Evolutionary conservation across 208 protist genomes (phyloP).

Genomic region (Phytomonas francai): DNA sequence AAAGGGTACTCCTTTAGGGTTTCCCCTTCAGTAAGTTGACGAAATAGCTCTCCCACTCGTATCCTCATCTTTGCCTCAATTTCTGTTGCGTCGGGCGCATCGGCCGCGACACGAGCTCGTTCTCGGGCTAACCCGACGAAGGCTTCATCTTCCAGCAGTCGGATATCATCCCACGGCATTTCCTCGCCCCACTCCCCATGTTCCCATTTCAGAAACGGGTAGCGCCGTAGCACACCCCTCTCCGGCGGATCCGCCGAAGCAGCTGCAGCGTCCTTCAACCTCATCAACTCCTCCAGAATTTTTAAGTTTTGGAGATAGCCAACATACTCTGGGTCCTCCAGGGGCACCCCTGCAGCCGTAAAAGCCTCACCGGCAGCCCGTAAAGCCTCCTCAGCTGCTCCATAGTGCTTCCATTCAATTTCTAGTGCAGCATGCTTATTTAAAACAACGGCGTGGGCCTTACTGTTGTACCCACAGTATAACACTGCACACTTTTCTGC

Average conservation of each 20-base stretch:
- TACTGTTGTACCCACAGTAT: slow-evolving; percentile 42
- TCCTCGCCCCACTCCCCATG: slow-evolving; percentile 8
- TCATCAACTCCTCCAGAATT: slow-evolving; percentile 16
- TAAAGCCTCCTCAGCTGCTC: slow-evolving; percentile 33
- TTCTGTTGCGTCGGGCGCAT: slow-evolving; percentile 16
- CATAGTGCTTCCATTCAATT: slow-evolving; percentile 49
- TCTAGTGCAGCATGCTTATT: slow-evolving; percentile 63
- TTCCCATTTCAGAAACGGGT: slow-evolving; percentile 44
- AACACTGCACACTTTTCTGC: slow-evolving; percentile 39
- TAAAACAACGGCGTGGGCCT: slow-evolving; percentile 46
- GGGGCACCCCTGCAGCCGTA: slow-evolving; percentile 30
- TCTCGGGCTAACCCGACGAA: slow-evolving; percentile 49
- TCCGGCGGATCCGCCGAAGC: neutral
- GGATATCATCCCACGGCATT: slow-evolving; percentile 52
- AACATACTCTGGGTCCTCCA: slow-evolving; percentile 51
- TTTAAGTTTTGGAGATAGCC: slow-evolving; percentile 58
- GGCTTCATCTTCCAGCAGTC: slow-evolving; percentile 38
- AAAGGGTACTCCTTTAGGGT: slow-evolving; percentile 48
- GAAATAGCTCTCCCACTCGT: slow-evolving; percentile 47
- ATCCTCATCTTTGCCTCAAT: slow-evolving; percentile 44
- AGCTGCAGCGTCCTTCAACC: neutral
- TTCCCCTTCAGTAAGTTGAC: slow-evolving; percentile 31
- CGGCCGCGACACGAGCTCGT: slow-evolving; percentile 18
- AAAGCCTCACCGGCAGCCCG: slow-evolving; percentile 29
- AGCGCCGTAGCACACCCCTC: slow-evolving; percentile 34